phyloP scores from a whole-genome alignment of 1,139 yeast species.

The Kazachstania sp. region DNA sequence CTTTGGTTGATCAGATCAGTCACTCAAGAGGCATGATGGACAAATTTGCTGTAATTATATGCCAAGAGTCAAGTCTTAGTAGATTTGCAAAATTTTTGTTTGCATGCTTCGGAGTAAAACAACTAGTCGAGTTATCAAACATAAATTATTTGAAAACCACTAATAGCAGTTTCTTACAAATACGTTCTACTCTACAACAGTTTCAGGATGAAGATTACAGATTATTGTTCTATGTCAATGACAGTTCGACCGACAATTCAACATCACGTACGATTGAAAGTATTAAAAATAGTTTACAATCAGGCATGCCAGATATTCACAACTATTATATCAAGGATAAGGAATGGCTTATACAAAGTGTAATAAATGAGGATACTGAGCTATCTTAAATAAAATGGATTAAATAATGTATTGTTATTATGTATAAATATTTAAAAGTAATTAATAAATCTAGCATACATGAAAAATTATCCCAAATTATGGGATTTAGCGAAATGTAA shows the following conservation, averaged over 20 bases:
- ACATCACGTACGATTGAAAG: not conserved
- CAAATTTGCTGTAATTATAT: conserved; percentile 17
- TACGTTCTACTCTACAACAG: conserved; percentile 1
- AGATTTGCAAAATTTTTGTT: conserved; percentile 23
- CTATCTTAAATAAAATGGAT: conserved; percentile 2
- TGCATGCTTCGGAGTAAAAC: conserved; percentile 18
- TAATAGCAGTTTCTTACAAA: not conserved
- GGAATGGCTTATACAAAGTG: conserved; percentile 74
- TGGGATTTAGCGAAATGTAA: not conserved
- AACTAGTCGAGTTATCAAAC: conserved; percentile 8
- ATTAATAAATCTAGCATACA: not conserved
- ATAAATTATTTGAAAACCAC: conserved; percentile 5
- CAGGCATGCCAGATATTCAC: not conserved
- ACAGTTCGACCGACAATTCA: not conserved
- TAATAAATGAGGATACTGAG: conserved; percentile 39
- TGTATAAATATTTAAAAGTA: not conserved
- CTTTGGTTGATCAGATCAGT: conserved; percentile 14
- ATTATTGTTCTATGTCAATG: conserved; percentile 7
- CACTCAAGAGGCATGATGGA: conserved; percentile 10
- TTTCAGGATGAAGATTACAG: not conserved
- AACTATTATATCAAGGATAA: conserved; percentile 33
- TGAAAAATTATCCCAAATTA: not conserved
- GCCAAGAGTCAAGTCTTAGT: conserved; percentile 25
- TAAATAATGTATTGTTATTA: not conserved
- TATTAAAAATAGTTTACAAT: not conserved